Conservation (phyloP, 2,329 filamentous ascomycete species). For the Hysterium pulicare region DNA sequence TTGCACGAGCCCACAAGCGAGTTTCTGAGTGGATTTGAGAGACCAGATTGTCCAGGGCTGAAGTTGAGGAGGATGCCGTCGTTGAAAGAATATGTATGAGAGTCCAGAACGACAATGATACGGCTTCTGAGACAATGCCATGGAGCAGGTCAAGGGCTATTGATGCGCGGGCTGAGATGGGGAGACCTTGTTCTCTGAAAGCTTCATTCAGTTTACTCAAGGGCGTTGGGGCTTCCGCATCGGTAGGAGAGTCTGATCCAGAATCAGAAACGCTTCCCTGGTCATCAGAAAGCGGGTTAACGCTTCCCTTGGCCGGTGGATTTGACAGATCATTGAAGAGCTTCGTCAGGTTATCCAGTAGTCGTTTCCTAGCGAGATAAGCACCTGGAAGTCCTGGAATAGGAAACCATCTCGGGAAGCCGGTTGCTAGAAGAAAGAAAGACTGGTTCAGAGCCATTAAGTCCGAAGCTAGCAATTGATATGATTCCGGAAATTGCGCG, state of each 20-base stretch:
- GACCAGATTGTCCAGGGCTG: slow-evolving; percentile 15
- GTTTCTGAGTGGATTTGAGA: slow-evolving; percentile 27
- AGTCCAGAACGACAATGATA: slow-evolving; percentile 34
- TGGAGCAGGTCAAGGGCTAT: slow-evolving; percentile 29
- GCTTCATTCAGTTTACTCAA: slow-evolving; percentile 28
- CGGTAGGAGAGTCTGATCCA: slow-evolving; percentile 19
- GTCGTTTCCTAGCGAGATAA: slow-evolving; percentile 30
- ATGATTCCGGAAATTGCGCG: slow-evolving; percentile 51
- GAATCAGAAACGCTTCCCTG: slow-evolving; percentile 30
- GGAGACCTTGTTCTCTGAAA: slow-evolving; percentile 26
- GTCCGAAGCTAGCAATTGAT: slow-evolving; percentile 46
- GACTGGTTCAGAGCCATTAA: slow-evolving; percentile 54
- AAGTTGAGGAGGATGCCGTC: slow-evolving; percentile 3
- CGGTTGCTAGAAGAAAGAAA: slow-evolving; percentile 53
- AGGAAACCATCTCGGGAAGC: slow-evolving; percentile 55
- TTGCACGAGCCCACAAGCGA: slow-evolving; percentile 25
- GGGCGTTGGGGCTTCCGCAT: slow-evolving; percentile 31
- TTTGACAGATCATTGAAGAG: slow-evolving; percentile 26
- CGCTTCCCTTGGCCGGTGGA: slow-evolving; percentile 20
- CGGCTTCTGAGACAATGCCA: slow-evolving; percentile 23
- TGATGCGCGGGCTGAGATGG: slow-evolving; percentile 24
- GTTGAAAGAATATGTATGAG: slow-evolving; percentile 23
- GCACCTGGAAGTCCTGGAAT: slow-evolving; percentile 43
- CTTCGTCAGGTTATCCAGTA: slow-evolving; percentile 24
- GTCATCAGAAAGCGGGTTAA: slow-evolving; percentile 17